phyloP scores from a whole-genome alignment of 2,329 filamentous ascomycete species.

The Venturia nashicola region DNA sequence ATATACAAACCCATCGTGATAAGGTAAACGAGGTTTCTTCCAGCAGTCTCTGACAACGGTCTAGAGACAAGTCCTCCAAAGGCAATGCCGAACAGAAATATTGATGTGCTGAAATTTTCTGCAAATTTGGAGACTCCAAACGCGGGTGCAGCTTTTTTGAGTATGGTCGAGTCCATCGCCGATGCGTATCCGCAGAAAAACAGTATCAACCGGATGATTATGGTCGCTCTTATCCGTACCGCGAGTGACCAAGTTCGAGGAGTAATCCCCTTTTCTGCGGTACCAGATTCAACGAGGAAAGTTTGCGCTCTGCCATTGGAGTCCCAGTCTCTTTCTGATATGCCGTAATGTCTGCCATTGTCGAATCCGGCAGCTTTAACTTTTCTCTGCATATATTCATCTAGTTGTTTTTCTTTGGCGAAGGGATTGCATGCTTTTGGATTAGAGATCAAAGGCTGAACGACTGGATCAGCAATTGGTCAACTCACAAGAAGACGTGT shows the following conservation, averaged over 20 bases:
- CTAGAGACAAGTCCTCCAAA: conserved; percentile 10
- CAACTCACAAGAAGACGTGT: neutral
- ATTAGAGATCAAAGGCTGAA: neutral
- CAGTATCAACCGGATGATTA: neutral
- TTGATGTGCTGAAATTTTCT: neutral
- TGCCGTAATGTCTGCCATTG: neutral
- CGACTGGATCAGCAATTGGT: neutral
- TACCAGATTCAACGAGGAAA: neutral
- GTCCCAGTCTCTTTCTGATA: neutral
- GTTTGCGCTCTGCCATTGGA: neutral
- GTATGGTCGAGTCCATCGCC: neutral
- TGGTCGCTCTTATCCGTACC: neutral
- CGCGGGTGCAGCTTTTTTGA: neutral
- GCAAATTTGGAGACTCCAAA: neutral
- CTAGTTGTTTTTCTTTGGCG: neutral
- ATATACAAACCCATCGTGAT: conserved; percentile 3
- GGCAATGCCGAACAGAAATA: neutral
- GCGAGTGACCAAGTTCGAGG: neutral
- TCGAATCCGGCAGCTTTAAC: neutral
- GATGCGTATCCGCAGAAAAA: neutral
- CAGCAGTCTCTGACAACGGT: conserved; percentile 12
- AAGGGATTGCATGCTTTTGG: neutral
- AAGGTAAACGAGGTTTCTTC: conserved; percentile 11
- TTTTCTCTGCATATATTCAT: neutral
- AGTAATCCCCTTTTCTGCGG: neutral